A percentile compares a stretch with the other conserved stretches of the same genome.
These are phyloP conservation scores for Taphrina communis DNA, from an alignment of 1,139 yeast species.

Conservation along the genomic window DNA sequence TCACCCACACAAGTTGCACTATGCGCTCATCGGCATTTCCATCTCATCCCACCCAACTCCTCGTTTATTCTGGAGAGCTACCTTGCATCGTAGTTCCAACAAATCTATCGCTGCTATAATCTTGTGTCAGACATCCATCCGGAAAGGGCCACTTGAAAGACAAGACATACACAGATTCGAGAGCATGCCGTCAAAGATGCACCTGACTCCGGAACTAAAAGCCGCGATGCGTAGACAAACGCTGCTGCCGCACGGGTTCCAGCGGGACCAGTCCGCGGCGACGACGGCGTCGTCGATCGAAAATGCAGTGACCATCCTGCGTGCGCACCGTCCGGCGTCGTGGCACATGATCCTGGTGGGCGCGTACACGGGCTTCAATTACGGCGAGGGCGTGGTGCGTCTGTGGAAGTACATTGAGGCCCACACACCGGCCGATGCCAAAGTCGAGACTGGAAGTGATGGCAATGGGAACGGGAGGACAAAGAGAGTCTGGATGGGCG, in stretches of 20 bases:
- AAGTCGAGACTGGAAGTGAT: no score
- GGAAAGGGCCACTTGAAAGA: no score
- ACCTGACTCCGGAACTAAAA: constrained; percentile 22
- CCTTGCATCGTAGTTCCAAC: neutral
- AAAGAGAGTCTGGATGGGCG: constrained; percentile 23
- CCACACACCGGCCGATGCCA: no score
- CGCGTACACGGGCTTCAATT: constrained; percentile 37
- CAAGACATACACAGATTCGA: neutral
- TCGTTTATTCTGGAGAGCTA: no score
- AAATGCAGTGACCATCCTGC: constrained; percentile 7
- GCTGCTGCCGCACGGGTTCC: constrained; percentile 32
- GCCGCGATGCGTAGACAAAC: constrained; percentile 23
- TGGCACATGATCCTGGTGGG: constrained; percentile 36
- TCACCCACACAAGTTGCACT: no score
- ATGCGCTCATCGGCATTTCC: no score
- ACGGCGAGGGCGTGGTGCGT: constrained; percentile 15
- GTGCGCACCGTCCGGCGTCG: constrained; percentile 7
- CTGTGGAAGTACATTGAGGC: constrained; percentile 27
- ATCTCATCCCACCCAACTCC: no score
- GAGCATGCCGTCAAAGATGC: constrained; percentile 11
- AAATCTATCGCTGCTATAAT: no score
- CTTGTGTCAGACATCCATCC: no score
- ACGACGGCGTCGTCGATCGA: constrained; percentile 21
- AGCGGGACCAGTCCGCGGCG: constrained; percentile 9
- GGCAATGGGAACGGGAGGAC: neutral